Evolutionary conservation across 177 flowering plant genomes (phyloP).

Genomic region (Tripterygium wilfordii): DNA sequence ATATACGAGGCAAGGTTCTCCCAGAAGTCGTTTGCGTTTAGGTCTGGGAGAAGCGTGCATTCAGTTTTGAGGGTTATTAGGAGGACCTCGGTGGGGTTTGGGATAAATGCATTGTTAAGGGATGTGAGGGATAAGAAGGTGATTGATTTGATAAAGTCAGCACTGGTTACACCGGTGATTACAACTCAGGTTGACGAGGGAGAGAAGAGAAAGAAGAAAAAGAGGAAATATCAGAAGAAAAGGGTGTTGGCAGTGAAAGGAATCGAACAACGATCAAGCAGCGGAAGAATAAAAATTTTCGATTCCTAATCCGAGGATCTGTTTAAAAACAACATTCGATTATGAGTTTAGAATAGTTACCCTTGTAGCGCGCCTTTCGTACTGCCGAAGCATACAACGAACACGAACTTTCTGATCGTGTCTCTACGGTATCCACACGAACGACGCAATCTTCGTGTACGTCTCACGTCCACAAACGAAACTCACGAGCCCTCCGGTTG

Average conservation of each 20-base stretch:
- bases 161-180: conserved; percentile 77
- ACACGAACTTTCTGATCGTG: too few species aligned
- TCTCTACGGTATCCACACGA: too few species aligned
- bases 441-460: too few species aligned
- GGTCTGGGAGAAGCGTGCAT: conserved; percentile 90
- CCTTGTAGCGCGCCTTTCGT: too few species aligned
- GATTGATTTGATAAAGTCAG: conserved; percentile 75
- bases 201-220: conserved; percentile 56
- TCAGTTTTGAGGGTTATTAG: conserved; percentile 76
- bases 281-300: too few species aligned
- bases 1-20: conserved; percentile 84
- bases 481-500: too few species aligned
- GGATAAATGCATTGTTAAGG: conserved; percentile 75
- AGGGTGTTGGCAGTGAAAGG: conserved; percentile 76
- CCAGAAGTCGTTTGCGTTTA: conserved; percentile 77
- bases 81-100: conserved; percentile 82
- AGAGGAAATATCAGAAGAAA: conserved; percentile 94
- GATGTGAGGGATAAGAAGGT: conserved; percentile 88
- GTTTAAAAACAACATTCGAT: too few species aligned
- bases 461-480: too few species aligned
- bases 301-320: too few species aligned
- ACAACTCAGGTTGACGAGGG: conserved; percentile 44
- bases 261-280: too few species aligned
- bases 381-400: too few species aligned
- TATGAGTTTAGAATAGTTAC: too few species aligned